Evolutionary conservation across 2,329 filamentous ascomycete species (phyloP).

Genomic region (Hypoxylon sp.): DNA sequence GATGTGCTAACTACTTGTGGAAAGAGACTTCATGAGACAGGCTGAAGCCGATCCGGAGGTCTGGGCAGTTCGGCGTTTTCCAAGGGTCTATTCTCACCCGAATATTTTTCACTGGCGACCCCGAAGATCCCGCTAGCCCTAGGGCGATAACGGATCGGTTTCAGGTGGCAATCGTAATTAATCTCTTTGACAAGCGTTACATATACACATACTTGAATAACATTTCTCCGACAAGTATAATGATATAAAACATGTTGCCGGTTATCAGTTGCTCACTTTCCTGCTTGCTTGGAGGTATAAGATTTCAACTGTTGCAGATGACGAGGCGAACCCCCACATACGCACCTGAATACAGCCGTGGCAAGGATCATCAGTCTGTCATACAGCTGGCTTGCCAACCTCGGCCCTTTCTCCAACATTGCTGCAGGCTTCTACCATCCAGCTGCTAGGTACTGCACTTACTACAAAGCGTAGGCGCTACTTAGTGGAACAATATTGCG

Average conservation of each 20-base stretch:
- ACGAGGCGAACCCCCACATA: constrained; percentile 3
- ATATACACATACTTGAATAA: too few species aligned
- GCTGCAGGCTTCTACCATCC: constrained; percentile 13
- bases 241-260: too few species aligned
- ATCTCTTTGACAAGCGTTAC: too few species aligned
- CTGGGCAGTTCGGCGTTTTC: constrained; percentile 21
- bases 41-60: constrained; percentile 21
- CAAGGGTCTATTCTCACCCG: constrained; percentile 12
- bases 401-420: constrained; percentile 10
- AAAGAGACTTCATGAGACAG: constrained; percentile 20
- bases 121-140: constrained; percentile 26
- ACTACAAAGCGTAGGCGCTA: constrained; percentile 11
- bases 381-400: constrained; percentile 17
- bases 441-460: constrained; percentile 1
- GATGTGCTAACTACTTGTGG: constrained; percentile 10
- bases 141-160: constrained; percentile 25
- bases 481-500: constrained; percentile 29
- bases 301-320: constrained; percentile 7
- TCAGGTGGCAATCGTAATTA: constrained; percentile 4
- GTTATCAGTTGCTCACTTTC: background rate
- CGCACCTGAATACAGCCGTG: background rate
- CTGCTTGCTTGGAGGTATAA: constrained; percentile 11
- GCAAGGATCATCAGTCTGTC: constrained; percentile 18
- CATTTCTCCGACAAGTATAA: too few species aligned
- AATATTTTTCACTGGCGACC: constrained; percentile 27